Evolutionary conservation across 2,329 filamentous ascomycete genomes (phyloP).

Genomic region (Mollisiaceae sp.): DNA sequence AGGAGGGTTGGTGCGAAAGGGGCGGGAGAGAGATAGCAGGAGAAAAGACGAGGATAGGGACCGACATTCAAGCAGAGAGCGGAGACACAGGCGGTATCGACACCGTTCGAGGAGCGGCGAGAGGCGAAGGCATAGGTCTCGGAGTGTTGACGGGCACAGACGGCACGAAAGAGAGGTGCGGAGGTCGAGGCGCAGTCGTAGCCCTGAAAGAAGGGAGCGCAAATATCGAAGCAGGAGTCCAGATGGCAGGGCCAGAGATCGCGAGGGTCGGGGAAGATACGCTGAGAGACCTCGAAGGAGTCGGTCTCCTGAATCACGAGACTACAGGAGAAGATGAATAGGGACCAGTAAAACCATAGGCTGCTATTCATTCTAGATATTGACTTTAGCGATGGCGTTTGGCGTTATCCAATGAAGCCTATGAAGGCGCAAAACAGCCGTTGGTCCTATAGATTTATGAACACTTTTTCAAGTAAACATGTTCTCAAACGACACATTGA

Average conservation of each 20-base stretch:
- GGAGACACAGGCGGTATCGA: constrained; percentile 40
- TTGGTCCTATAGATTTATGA: not conserved
- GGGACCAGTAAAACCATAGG: constrained; percentile 11
- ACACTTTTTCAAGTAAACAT: not conserved
- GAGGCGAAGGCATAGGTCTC: constrained; percentile 34
- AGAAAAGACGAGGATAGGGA: constrained; percentile 39
- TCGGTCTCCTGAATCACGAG: constrained; percentile 26
- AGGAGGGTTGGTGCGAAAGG: constrained; percentile 31
- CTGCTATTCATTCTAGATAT: constrained; percentile 8
- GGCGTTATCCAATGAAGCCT: constrained; percentile 1
- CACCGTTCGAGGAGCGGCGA: constrained; percentile 41
- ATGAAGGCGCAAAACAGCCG: not conserved
- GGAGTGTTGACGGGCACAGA: constrained; percentile 36
- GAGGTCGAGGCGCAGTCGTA: constrained; percentile 36
- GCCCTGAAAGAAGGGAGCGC: constrained; percentile 33
- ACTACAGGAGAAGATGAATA: constrained; percentile 19
- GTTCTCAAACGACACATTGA: not conserved
- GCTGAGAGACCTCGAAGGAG: constrained; percentile 28
- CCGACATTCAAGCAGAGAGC: constrained; percentile 35
- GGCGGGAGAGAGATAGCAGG: constrained; percentile 18
- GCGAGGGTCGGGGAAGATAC: constrained; percentile 33
- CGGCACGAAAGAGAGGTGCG: constrained; percentile 33
- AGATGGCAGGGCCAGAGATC: constrained; percentile 33
- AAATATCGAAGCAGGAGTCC: constrained; percentile 41
- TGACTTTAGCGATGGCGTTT: constrained; percentile 25